Conservation (phyloP, 179 eudicot species). For the Gypsophila paniculata region DNA sequence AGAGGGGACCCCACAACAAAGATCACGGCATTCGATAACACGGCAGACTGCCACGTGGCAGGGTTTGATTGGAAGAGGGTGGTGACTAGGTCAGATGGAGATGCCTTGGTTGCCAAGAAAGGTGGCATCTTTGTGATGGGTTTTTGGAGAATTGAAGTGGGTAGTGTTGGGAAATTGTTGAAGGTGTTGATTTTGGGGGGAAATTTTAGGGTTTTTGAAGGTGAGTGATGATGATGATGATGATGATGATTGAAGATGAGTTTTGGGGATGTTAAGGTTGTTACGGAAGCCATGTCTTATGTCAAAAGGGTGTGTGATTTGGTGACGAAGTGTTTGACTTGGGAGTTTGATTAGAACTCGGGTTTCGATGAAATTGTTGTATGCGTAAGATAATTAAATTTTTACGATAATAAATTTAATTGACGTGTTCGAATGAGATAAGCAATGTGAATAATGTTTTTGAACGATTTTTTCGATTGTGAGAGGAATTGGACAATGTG, state of each 20-base stretch:
- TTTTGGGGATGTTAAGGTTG: not conserved
- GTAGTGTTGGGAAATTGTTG: not conserved
- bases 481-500: no score
- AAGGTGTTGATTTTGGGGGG: not conserved
- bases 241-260: not conserved
- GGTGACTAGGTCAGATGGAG: conserved; percentile 30
- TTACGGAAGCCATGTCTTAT: no score
- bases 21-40: conserved; percentile 50
- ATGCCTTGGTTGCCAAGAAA: conserved; percentile 32
- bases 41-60: conserved; percentile 78
- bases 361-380: no score
- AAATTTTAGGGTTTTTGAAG: not conserved
- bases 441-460: no score
- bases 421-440: no score
- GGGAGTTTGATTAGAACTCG: no score
- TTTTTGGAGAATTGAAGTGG: not conserved
- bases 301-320: no score
- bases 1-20: conserved; percentile 75
- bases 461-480: no score
- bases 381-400: no score
- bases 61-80: conserved; percentile 50
- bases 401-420: no score
- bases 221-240: not conserved
- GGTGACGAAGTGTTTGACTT: no score
- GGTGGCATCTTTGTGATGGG: conserved; percentile 30